phyloP scores from a whole-genome alignment of 1,284 basidiomycete species.

The Microbotryum intermedium region DNA sequence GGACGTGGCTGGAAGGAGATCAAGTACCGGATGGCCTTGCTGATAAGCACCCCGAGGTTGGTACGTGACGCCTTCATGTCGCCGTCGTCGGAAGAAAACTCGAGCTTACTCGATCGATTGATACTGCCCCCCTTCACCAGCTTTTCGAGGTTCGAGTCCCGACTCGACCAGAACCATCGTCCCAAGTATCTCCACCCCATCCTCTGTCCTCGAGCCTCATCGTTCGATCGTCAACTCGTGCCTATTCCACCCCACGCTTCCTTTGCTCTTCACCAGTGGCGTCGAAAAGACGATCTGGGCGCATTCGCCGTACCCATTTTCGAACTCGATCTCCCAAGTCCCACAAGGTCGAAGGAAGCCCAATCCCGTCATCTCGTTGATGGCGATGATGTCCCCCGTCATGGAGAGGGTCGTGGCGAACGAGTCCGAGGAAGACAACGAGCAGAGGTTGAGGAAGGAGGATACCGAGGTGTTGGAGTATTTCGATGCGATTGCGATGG shows the following conservation, averaged over 20 bases:
- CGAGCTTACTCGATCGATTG: neutral
- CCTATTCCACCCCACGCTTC: slow-evolving; percentile 59
- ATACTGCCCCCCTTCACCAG: neutral
- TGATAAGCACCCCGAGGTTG: slow-evolving; percentile 50
- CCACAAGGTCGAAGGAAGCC: slow-evolving; percentile 33
- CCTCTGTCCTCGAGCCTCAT: slow-evolving; percentile 47
- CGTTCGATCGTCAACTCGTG: slow-evolving; percentile 63
- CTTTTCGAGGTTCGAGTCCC: neutral
- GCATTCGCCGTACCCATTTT: slow-evolving; percentile 53
- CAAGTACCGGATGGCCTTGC: slow-evolving; percentile 51
- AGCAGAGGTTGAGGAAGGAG: slow-evolving; percentile 1
- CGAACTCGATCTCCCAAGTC: slow-evolving; percentile 45
- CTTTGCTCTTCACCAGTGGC: slow-evolving; percentile 57
- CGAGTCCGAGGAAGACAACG: neutral
- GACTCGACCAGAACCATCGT: neutral
- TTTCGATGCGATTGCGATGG: slow-evolving; percentile 15
- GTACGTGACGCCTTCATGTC: slow-evolving; percentile 43
- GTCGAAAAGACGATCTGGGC: slow-evolving; percentile 60
- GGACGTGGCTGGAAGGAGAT: slow-evolving; percentile 34
- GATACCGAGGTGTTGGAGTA: slow-evolving; percentile 18
- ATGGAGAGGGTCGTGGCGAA: neutral
- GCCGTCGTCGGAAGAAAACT: neutral
- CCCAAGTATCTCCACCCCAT: slow-evolving; percentile 4
- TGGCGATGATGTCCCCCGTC: slow-evolving; percentile 6
- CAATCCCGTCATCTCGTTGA: neutral